Evolutionary conservation across 768 basidiomycete species (phyloP), one percentile per base, ranked within the genome.

Genomic region (Lentinula lateritia): DNA sequence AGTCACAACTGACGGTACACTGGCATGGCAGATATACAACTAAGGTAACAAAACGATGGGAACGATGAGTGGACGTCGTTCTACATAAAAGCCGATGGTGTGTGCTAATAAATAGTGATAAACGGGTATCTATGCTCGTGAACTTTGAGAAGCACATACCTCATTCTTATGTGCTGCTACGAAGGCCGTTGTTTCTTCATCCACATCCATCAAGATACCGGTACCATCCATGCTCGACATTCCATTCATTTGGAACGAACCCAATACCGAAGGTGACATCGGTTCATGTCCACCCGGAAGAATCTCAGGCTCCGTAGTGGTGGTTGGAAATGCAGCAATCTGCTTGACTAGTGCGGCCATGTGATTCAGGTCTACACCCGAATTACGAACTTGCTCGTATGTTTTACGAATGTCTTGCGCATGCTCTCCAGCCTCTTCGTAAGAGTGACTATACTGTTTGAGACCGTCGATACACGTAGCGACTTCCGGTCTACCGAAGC

Each of bases 371-470:
- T 83, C 79, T 23, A 72, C 68, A 38, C 67, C 71, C 6, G 75
- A 73, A 28, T 28, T 60, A 34, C 38, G 34, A 38, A 75, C 78
- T 57, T 74, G 71, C 39, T 71, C 71, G 76, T 78, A 78, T 62
- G 78, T 61, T 65, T 80, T 77, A 74, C 84, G 66, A 81, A 95
- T 88, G 69, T 88, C 83, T 41, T 78, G 78, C 3, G 92, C 89
- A 67, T 88, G 84, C 34, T 92, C 90, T 43, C 85, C 89, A 35
- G 91, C 88, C 66, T 93, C 91, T 69, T 93, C 93, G 66, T 93
- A 93, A 18, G 92, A 89, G 67, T 87, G 83, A 68, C 90, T 90
- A 70, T 95, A 95, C 73, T 97, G 95, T 67, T 90, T 83, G 23
- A 97, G 79, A 34, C 91, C 95, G 23, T 82, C 84, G 66, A 96